phyloP scores from a whole-genome alignment of 2,329 filamentous ascomycete species.

The Colletotrichum chrysophilum region DNA sequence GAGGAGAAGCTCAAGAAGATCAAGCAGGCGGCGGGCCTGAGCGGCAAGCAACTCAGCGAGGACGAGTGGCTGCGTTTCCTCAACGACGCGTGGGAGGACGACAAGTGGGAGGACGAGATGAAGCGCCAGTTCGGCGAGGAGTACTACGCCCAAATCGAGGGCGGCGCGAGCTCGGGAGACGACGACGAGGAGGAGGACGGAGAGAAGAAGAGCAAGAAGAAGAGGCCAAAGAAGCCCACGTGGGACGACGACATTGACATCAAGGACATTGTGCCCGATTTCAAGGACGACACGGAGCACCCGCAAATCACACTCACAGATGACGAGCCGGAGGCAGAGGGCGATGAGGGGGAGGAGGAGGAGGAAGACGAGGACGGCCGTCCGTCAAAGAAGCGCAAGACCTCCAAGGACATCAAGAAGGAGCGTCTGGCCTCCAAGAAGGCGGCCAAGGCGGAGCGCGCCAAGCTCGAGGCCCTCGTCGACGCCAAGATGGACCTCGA shows the following conservation, averaged over 20 bases:
- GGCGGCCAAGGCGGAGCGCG: slow-evolving; percentile 78
- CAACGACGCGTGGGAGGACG: slow-evolving; percentile 87
- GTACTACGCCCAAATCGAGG: slow-evolving; percentile 82
- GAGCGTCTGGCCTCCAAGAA: slow-evolving; percentile 66
- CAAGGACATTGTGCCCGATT: slow-evolving; percentile 87
- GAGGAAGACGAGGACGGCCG: slow-evolving; percentile 48
- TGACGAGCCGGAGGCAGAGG: slow-evolving; percentile 40
- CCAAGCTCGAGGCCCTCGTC: slow-evolving; percentile 84
- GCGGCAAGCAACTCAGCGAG: slow-evolving; percentile 68
- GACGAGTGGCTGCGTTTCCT: slow-evolving; percentile 87
- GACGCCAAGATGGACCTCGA: slow-evolving; percentile 82
- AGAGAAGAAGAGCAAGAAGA: slow-evolving; percentile 68
- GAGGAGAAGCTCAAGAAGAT: slow-evolving; percentile 87
- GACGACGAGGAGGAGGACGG: slow-evolving; percentile 56
- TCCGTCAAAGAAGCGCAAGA: slow-evolving; percentile 63
- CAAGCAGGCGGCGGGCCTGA: slow-evolving; percentile 84
- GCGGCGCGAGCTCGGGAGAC: slow-evolving; percentile 68
- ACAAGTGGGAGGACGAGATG: slow-evolving; percentile 92
- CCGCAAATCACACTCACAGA: slow-evolving; percentile 64
- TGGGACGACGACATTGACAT: slow-evolving; percentile 99
- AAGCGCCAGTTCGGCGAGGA: slow-evolving; percentile 83
- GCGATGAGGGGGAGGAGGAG: slow-evolving; percentile 36
- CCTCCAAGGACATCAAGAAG: slow-evolving; percentile 64
- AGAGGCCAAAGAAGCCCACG: slow-evolving; percentile 77
- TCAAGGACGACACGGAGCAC: slow-evolving; percentile 67